Evolutionary conservation across 2,329 filamentous ascomycete species (phyloP).

Genomic region (Coniochaeta prunicola): DNA sequence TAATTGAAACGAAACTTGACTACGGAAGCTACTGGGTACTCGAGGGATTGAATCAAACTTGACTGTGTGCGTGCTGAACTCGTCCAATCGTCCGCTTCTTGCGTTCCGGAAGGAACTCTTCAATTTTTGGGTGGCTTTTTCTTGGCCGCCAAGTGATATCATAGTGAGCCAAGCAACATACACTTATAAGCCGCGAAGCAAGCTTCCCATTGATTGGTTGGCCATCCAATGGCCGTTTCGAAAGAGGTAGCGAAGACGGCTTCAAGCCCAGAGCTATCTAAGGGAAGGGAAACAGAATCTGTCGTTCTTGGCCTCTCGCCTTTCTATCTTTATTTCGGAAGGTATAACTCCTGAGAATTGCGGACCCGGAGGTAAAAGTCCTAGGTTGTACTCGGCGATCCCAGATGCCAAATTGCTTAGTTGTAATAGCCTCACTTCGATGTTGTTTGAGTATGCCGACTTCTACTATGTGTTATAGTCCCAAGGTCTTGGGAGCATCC

Average conservation of each 20-base stretch:
- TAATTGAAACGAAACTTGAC: not conserved
- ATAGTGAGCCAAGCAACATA: slow-evolving; percentile 1
- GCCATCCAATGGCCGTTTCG: not conserved
- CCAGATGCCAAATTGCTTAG: not conserved
- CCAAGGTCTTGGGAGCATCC: not conserved
- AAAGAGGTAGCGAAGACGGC: not conserved
- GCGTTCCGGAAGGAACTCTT: not conserved
- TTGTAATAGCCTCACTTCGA: not conserved
- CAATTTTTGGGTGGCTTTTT: not conserved
- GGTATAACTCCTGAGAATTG: not conserved
- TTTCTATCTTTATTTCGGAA: slow-evolving; percentile 1
- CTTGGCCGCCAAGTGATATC: not conserved
- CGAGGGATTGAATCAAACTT: not conserved
- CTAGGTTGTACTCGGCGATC: not conserved
- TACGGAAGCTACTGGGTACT: not conserved
- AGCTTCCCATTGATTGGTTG: not conserved
- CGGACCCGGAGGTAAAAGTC: not conserved
- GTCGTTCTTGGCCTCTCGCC: not conserved
- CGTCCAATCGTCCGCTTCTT: not conserved
- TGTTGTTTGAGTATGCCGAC: not conserved
- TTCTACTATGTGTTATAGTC: not conserved
- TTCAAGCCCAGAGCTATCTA: not conserved
- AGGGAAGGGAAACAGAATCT: not conserved
- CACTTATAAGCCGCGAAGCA: not conserved
- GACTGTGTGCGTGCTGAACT: not conserved